Conservation (phyloP, 1,284 basidiomycete species). For the Cronartium ribicola region DNA sequence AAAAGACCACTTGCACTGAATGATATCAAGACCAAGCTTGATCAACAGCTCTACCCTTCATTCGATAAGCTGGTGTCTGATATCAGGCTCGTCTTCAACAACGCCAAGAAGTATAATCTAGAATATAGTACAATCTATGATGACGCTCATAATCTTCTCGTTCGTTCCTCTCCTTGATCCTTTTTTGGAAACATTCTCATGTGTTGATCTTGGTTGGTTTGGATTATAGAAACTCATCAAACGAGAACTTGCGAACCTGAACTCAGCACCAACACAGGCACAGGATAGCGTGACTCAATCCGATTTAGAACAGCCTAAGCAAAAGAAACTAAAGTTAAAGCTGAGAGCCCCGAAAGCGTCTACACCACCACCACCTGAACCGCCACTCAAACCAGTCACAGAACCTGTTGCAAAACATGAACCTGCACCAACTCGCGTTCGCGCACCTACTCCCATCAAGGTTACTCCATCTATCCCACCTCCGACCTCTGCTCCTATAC, state of each 20-base stretch:
- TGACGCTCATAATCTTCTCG: conserved; percentile 46
- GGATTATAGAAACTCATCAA: not conserved
- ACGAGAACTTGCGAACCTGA: conserved; percentile 1
- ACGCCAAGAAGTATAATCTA: conserved; percentile 47
- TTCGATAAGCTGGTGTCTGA: conserved; percentile 45
- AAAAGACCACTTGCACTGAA: conserved; percentile 37
- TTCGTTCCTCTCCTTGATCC: conserved; percentile 21
- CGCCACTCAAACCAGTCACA: not conserved
- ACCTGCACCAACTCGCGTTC: not conserved
- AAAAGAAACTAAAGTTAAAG: conserved; percentile 27
- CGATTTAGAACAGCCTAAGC: conserved; percentile 10
- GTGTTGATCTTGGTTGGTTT: not conserved
- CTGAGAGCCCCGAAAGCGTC: not conserved
- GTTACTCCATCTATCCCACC: not conserved
- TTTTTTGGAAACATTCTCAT: not conserved
- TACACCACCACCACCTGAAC: not conserved
- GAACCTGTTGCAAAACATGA: not conserved
- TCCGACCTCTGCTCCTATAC: conserved; percentile 8
- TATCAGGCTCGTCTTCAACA: conserved; percentile 47
- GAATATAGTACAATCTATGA: conserved; percentile 45
- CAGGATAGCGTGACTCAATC: not conserved
- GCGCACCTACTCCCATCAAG: not conserved
- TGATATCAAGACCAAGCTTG: conserved; percentile 21
- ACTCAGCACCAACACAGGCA: not conserved
- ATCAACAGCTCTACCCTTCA: conserved; percentile 42